Percentiles rank a stretch among this genome's conserved stretches.
phyloP scores from a whole-genome alignment of 495 filamentous ascomycete species.

The Parathielavia hyrcaniae region DNA sequence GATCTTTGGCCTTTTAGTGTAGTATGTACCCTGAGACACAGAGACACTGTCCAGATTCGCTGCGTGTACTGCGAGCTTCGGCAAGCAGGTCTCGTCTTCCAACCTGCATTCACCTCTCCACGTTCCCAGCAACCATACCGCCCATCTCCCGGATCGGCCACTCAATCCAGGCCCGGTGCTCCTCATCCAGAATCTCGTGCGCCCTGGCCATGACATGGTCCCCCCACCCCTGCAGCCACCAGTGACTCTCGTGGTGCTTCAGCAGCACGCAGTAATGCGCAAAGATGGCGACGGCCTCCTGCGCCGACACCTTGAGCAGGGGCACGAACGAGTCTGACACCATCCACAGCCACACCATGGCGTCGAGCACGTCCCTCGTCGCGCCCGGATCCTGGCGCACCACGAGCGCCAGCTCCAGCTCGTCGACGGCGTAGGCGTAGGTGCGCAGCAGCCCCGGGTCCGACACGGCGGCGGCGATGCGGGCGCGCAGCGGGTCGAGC shows the following conservation, averaged over 20 bases:
- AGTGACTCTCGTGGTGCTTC: slow-evolving; percentile 29
- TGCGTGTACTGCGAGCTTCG: too few species aligned
- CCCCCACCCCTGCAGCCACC: slow-evolving; percentile 37
- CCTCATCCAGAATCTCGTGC: slow-evolving; percentile 30
- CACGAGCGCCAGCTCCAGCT: slow-evolving; percentile 28
- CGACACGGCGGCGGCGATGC: slow-evolving; percentile 3
- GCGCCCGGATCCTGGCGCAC: slow-evolving; percentile 11
- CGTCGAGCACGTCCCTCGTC: slow-evolving; percentile 30
- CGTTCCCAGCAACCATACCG: too few species aligned
- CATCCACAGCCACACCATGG: slow-evolving; percentile 37
- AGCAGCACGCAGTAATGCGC: slow-evolving; percentile 33
- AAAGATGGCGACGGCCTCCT: slow-evolving; percentile 35
- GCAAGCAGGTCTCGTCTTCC: too few species aligned
- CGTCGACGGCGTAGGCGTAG: slow-evolving; percentile 29
- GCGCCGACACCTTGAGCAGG: slow-evolving; percentile 25
- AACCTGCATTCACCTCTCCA: too few species aligned
- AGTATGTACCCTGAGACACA: too few species aligned
- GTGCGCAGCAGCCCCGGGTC: slow-evolving; percentile 16
- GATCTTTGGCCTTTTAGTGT: too few species aligned
- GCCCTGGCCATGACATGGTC: slow-evolving; percentile 28
- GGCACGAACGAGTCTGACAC: slow-evolving; percentile 34
- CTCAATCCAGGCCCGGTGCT: slow-evolving; percentile 31
- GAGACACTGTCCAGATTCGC: too few species aligned
- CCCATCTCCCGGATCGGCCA: slow-evolving; percentile 32
- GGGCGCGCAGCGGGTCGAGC: slow-evolving; percentile 14